Evolutionary conservation across 768 basidiomycete species (phyloP), one percentile per base, ranked within the genome.

Genomic region (Podaxis mareebaensis): DNA sequence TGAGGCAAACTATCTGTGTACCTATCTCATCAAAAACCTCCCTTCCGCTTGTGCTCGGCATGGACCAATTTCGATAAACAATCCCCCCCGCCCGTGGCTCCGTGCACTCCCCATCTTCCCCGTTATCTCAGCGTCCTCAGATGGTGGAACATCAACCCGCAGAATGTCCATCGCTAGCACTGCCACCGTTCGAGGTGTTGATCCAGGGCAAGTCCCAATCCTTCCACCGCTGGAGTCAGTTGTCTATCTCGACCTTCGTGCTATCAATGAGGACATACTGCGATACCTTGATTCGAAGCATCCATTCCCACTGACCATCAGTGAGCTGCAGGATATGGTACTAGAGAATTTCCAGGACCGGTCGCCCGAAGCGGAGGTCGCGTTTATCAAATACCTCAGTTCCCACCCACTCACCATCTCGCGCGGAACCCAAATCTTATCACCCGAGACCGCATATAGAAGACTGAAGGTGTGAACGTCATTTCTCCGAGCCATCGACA

Each of bases 51-150:
- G 57, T 20, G 20, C 24, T 46, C 13, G 20, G 1, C 8, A 52
- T n/a, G 67, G 67, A 15, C n/a, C 54, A 0, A 54, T 66, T 49
- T 64, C 38, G 51, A 52, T 38, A 8, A 53, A 64, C 4, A 63
- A 65, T 11, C 30, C 58, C 7, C 54, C 53, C 4, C 61, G 61
- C 22, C 17, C 53, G 30, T 58, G 38, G 12, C 36, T 75, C 49
- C 68, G 62, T 15, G 60, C 52, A 3, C 65, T 78, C 26, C 71
- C 74, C 1, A 66, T 79, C 22, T 73, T 71, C 58, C 76, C 79
- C 3, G 38, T 71, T 11, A 65, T 74, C 3, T 62, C 64, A 28
- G 72, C 61, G 49, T 63, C 52, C 28, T 4, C 12, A 4, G 69
- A 26, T 46, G 53, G n/a, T 4, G 4, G 15, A 7, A 4, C 24